Evolutionary conservation across 805 yeast genomes (phyloP).

Genomic region (Starmera pachycereana): DNA sequence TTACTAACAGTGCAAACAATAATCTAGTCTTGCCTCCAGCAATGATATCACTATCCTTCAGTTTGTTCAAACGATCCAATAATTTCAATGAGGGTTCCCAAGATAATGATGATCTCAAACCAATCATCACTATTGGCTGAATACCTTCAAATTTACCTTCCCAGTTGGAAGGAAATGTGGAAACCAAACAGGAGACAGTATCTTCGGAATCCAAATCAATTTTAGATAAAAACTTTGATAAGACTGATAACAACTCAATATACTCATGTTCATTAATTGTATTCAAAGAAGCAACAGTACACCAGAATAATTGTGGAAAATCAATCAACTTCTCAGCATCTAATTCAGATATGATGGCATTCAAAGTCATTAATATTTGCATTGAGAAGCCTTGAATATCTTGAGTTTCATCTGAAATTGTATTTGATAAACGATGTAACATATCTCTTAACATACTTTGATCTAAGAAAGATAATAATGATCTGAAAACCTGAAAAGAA

Average conservation of each 20-base stretch:
- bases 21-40: slow-evolving; percentile 56
- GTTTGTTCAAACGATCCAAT: slow-evolving; percentile 55
- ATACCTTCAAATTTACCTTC: slow-evolving; percentile 89
- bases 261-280: slow-evolving; percentile 91
- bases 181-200: slow-evolving; percentile 69
- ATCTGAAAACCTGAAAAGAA: slow-evolving; percentile 87
- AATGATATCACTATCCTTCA: slow-evolving; percentile 66
- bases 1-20: slow-evolving; percentile 62
- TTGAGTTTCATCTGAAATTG: slow-evolving; percentile 77
- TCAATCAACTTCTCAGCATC: slow-evolving; percentile 70
- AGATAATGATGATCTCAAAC: slow-evolving; percentile 72
- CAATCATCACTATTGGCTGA: slow-evolving; percentile 69
- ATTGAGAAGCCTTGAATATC: slow-evolving; percentile 96
- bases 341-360: slow-evolving; percentile 82
- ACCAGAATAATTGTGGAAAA: slow-evolving; percentile 94
- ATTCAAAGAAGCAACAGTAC: slow-evolving; percentile 80
- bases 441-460: slow-evolving; percentile 85
- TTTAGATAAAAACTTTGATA: slow-evolving; percentile 75
- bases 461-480: slow-evolving; percentile 71
- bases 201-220: slow-evolving; percentile 81
- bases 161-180: slow-evolving; percentile 93
- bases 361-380: slow-evolving; percentile 93
- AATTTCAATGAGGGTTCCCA: slow-evolving; percentile 69
- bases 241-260: slow-evolving; percentile 73
- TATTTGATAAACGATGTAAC: slow-evolving; percentile 86